Percentiles rank a stretch among this genome's conserved stretches.
Evolutionary conservation across 1,284 basidiomycete species (phyloP).

Genomic region (Ustilago trichophora): DNA sequence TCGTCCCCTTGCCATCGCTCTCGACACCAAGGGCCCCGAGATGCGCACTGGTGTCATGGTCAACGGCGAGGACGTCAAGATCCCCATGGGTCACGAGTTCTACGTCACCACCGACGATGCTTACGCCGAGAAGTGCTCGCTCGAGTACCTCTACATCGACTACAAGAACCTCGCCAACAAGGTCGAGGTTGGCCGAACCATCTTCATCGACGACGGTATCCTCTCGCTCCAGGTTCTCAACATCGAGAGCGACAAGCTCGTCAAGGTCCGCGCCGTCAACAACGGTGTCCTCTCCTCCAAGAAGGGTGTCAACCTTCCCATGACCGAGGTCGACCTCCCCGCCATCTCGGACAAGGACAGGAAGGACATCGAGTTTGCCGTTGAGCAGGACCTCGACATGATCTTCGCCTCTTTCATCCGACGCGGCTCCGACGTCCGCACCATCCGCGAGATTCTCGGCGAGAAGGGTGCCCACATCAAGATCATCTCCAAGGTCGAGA

Average conservation of each 20-base stretch:
- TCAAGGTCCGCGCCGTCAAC: slow-evolving; percentile 86
- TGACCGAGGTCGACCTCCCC: slow-evolving; percentile 96
- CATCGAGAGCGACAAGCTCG: slow-evolving; percentile 69
- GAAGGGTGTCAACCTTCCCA: slow-evolving; percentile 99
- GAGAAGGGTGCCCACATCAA: slow-evolving; percentile 66
- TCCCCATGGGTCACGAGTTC: slow-evolving; percentile 93
- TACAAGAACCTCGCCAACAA: slow-evolving; percentile 92
- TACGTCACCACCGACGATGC: slow-evolving; percentile 84
- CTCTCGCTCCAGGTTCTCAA: slow-evolving; percentile 90
- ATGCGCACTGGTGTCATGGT: slow-evolving; percentile 96
- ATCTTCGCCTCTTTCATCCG: slow-evolving; percentile 67
- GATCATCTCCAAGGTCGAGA: slow-evolving; percentile 67
- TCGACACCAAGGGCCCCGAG: slow-evolving; percentile 99
- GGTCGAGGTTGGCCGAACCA: slow-evolving; percentile 91
- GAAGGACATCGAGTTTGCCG: slow-evolving; percentile 90
- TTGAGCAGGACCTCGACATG: slow-evolving; percentile 98
- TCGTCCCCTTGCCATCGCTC: slow-evolving; percentile 94
- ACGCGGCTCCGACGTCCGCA: slow-evolving; percentile 59
- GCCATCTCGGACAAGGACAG: slow-evolving; percentile 94
- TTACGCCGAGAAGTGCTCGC: slow-evolving; percentile 84
- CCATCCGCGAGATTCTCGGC: slow-evolving; percentile 64
- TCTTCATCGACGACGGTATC: slow-evolving; percentile 98
- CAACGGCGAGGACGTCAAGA: slow-evolving; percentile 83
- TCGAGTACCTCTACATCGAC: slow-evolving; percentile 70
- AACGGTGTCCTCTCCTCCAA: slow-evolving; percentile 91